Percentiles rank a stretch among this genome's conserved stretches.
These are phyloP conservation scores for Pestalotiopsis sp. DNA, from an alignment of 2,329 filamentous ascomycete species.

Conservation along the genomic window DNA sequence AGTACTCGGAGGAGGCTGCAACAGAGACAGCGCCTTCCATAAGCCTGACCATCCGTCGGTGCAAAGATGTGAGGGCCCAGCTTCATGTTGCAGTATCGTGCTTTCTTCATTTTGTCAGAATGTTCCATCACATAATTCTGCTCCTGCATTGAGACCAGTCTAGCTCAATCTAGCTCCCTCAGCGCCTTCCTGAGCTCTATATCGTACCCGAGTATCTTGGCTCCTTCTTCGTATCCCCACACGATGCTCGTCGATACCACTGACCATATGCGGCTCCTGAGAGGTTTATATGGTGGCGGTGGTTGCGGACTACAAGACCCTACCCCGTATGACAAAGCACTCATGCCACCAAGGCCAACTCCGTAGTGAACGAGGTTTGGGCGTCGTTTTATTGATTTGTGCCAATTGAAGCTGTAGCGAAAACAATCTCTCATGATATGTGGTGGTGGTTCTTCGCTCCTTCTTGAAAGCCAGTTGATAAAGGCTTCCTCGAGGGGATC, in stretches of 20 bases:
- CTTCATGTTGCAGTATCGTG: background rate
- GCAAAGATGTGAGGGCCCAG: background rate
- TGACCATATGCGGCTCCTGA: background rate
- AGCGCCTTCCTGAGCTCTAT: background rate
- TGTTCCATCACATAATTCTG: background rate
- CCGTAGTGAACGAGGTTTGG: background rate
- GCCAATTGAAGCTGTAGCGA: background rate
- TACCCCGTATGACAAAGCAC: background rate
- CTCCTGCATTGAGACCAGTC: background rate
- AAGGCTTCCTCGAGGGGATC: background rate
- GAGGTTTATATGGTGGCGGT: background rate
- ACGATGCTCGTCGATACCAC: background rate
- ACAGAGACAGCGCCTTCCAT: background rate
- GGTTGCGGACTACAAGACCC: background rate
- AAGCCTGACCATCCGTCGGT: background rate
- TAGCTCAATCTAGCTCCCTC: background rate
- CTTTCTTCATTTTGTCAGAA: background rate
- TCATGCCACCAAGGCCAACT: background rate
- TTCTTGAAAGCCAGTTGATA: background rate
- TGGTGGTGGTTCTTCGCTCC: background rate
- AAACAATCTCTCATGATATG: background rate
- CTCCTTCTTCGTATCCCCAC: background rate
- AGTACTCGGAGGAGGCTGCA: background rate
- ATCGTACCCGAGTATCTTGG: background rate
- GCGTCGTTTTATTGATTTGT: background rate